These are phyloP conservation scores for Kwoniella europaea DNA, from an alignment of 768 basidiomycete species.

Conservation along the genomic window DNA sequence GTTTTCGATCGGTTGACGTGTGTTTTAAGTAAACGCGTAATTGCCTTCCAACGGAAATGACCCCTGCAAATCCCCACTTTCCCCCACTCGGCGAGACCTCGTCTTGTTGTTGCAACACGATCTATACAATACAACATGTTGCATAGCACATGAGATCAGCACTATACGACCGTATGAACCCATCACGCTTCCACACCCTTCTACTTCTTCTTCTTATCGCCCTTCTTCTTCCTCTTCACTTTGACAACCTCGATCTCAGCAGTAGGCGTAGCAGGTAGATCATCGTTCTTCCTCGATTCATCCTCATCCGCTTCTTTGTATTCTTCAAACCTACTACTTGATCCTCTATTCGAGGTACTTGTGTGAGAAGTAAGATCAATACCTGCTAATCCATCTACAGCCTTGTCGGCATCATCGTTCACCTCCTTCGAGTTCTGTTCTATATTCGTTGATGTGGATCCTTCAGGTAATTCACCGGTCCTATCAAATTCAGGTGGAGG, in stretches of 20 bases:
- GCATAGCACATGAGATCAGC: not conserved
- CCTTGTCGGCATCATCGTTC: not conserved
- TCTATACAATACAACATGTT: constrained; percentile 11
- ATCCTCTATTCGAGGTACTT: constrained; percentile 1
- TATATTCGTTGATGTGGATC: constrained; percentile 37
- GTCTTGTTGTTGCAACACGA: not conserved
- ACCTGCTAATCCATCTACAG: constrained; percentile 32
- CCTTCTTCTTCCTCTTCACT: constrained; percentile 56
- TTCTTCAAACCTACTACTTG: constrained; percentile 37
- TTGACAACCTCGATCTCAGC: constrained; percentile 51
- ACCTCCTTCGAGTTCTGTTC: not conserved
- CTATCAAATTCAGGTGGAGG: constrained; percentile 62
- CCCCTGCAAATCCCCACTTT: not conserved
- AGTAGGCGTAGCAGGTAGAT: constrained; percentile 13
- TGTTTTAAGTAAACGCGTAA: not conserved
- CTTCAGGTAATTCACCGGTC: constrained; percentile 83
- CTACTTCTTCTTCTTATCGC: constrained; percentile 34
- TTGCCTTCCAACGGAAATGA: constrained; percentile 5
- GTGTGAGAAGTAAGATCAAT: constrained; percentile 33
- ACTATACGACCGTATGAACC: not conserved
- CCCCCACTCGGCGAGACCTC: not conserved
- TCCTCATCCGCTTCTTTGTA: constrained; percentile 22
- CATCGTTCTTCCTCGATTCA: constrained; percentile 31
- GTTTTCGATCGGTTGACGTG: constrained; percentile 4
- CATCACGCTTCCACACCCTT: constrained; percentile 1